Conservation (phyloP, 345 rosid genomes). For the Hibiscus mutabilis region DNA sequence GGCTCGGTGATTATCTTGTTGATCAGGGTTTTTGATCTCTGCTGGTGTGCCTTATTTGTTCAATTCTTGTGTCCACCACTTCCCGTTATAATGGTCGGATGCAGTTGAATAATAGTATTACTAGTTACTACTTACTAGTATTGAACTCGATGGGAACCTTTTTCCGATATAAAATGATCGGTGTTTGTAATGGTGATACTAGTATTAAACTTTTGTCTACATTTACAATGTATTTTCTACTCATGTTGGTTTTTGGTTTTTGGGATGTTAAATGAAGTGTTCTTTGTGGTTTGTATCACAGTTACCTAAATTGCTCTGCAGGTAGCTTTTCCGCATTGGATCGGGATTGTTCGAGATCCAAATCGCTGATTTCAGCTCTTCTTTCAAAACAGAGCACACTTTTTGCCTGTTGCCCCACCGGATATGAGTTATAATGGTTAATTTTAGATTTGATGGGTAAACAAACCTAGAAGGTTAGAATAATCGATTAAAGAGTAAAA, state of each 20-base stretch:
- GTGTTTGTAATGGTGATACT: constrained; percentile 12
- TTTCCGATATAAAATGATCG: neutral
- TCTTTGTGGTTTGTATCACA: neutral
- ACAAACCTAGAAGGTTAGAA: too few relatives aligned
- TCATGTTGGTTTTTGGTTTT: neutral
- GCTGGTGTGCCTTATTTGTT: neutral
- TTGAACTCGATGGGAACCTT: neutral
- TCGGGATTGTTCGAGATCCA: too few relatives aligned
- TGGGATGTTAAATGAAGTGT: neutral
- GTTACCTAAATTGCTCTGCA: too few relatives aligned
- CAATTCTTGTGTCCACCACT: constrained; percentile 11
- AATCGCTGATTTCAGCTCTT: too few relatives aligned
- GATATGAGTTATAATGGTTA: too few relatives aligned
- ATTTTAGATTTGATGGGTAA: too few relatives aligned
- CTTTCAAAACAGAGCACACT: too few relatives aligned
- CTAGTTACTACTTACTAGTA: neutral
- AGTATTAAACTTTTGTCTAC: too few relatives aligned
- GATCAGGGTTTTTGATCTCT: constrained; percentile 48
- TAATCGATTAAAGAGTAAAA: too few relatives aligned
- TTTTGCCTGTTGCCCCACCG: too few relatives aligned
- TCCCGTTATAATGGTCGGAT: constrained; percentile 9
- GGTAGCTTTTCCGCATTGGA: too few relatives aligned
- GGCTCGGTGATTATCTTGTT: constrained; percentile 67
- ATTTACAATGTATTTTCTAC: neutral
- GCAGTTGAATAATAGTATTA: constrained; percentile 13